Percentiles rank a stretch among this genome's conserved stretches.
Conservation (phyloP, 345 rosid genomes). For the Balakata baccata region DNA sequence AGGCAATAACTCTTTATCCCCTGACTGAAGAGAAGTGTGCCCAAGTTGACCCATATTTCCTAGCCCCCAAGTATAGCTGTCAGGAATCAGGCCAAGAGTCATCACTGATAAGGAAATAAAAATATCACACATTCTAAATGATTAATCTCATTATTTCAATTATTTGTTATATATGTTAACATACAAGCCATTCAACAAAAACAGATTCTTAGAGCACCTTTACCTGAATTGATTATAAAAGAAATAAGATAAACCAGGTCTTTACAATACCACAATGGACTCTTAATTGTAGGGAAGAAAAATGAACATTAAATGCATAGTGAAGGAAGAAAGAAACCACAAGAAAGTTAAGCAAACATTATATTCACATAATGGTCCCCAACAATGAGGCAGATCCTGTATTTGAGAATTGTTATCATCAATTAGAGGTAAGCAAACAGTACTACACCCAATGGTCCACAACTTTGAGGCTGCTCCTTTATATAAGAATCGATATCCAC, state of each 20-base stretch:
- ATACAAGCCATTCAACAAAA: too few species aligned
- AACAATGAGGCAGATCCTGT: too few species aligned
- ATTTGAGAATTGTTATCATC: too few species aligned
- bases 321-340: neutral
- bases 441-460: too few species aligned
- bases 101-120: neutral
- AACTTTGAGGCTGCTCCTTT: too few species aligned
- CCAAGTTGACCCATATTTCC: constrained; percentile 97
- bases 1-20: constrained; percentile 87
- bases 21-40: constrained; percentile 83
- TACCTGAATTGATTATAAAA: neutral
- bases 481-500: too few species aligned
- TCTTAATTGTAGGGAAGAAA: neutral
- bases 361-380: too few species aligned
- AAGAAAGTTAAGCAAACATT: neutral
- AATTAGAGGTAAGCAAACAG: too few species aligned
- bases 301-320: neutral
- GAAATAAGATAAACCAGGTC: neutral
- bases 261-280: neutral
- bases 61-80: constrained; percentile 93
- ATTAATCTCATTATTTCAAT: neutral
- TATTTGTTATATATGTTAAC: neutral
- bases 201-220: neutral
- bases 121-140: neutral
- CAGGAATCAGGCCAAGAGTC: constrained; percentile 20